Evolutionary conservation across 148 eudicot genomes (phyloP).

Genomic region (Spergularia marina): DNA sequence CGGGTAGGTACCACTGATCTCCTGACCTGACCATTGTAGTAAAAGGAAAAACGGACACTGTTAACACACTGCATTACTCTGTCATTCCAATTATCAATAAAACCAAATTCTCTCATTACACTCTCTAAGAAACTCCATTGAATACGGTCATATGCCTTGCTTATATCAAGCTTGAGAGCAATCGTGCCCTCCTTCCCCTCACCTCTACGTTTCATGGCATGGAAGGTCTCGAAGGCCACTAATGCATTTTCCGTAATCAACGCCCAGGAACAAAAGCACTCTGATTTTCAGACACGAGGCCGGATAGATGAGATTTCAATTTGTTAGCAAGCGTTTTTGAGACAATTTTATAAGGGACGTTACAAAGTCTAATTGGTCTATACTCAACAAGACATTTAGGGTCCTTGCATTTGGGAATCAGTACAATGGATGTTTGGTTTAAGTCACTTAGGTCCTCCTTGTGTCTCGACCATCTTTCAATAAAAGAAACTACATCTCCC

Average conservation of each 20-base stretch:
- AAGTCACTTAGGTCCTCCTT: background rate
- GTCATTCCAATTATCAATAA: background rate
- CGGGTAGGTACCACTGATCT: background rate
- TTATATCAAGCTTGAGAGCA: background rate
- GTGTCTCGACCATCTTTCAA: background rate
- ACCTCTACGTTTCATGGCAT: background rate
- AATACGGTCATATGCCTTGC: background rate
- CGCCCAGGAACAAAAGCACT: slow-evolving; percentile 6
- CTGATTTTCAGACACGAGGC: background rate
- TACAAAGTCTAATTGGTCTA: background rate
- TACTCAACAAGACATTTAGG: background rate
- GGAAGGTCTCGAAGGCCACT: background rate
- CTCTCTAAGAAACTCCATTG: background rate
- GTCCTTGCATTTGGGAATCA: background rate
- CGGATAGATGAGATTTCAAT: background rate
- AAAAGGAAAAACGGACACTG: too few species aligned
- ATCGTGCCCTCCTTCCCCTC: background rate
- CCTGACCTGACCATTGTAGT: background rate
- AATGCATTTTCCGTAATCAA: background rate
- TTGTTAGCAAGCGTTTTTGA: background rate
- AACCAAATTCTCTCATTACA: background rate
- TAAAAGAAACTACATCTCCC: background rate
- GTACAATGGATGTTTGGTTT: background rate
- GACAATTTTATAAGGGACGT: background rate
- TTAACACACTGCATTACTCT: background rate